Evolutionary conservation across 1,284 basidiomycete species (phyloP), one percentile per base, ranked within the genome.

Genomic region (Sporisorium graminicola): DNA sequence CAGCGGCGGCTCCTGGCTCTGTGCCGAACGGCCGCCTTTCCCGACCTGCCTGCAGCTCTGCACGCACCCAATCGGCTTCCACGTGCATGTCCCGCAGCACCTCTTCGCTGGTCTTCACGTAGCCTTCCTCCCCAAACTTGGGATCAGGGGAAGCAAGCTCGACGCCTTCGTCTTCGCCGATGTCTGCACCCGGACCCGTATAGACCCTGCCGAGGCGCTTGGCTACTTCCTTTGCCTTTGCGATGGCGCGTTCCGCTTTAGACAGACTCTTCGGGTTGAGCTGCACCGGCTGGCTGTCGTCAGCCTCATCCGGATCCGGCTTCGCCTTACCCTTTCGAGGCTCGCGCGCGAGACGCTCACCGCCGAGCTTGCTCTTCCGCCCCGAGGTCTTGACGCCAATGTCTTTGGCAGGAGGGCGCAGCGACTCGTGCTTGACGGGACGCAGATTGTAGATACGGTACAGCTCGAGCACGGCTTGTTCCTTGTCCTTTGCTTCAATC

Each of bases 401-500:
- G 54, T 88, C 86, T 16, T 86, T 80, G 4, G 83, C 86, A 0
- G 87, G 87, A 0, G 87, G 87, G 20, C 87, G 86, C 16, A 88
- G 84, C 83, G 79, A 89, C 79, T 82, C 91, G 76, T 91, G 87
- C 22, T 89, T 89, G 29, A 93, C 91, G 13, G 90, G 89, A 56
- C 90, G 87, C 8, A 95, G 86, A 49, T 87, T 87, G 81, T 96
- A 95, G 50, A 93, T 91, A 70, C 94, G 87, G 82, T 93, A 91
- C 43, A 96, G 85, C 74, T 95, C 90, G 60, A 97, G 89, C 8
- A 97, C 94, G 8, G 94, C 94, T 85, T 96, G 94, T 86, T 96
- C 94, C 87, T 95, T 94, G 85, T 93, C 92, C 85, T 94, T 94
- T 9, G 92, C 92, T 88, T 97, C 94, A 71, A 97, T 93, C 94